phyloP scores from a whole-genome alignment of 306 rosid species.

The Cajanus cajan region DNA sequence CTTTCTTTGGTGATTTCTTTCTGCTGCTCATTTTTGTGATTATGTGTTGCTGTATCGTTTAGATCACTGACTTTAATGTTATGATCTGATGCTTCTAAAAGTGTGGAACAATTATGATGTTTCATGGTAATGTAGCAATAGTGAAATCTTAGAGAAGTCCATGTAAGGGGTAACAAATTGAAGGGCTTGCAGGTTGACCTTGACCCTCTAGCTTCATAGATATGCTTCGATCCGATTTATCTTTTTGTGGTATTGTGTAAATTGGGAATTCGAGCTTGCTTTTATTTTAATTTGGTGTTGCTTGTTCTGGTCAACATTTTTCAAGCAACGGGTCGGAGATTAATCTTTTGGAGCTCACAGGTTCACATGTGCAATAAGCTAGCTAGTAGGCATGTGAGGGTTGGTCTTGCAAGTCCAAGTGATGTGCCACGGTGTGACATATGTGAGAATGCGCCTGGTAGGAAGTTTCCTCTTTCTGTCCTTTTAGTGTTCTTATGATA shows the following conservation, averaged over 20 bases:
- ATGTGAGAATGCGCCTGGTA: slow-evolving; percentile 98
- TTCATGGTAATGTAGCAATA: slow-evolving; percentile 8
- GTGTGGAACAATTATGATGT: not conserved
- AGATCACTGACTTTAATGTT: slow-evolving; percentile 5
- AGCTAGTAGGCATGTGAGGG: slow-evolving; percentile 94
- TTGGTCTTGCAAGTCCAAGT: slow-evolving; percentile 94
- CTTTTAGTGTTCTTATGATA: not conserved
- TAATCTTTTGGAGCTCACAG: slow-evolving; percentile 44
- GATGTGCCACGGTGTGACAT: slow-evolving; percentile 91
- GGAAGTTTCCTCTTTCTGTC: not conserved
- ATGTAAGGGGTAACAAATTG: not conserved
- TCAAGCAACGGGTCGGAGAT: slow-evolving; percentile 19
- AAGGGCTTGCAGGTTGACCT: not conserved
- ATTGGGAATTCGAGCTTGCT: slow-evolving; percentile 22
- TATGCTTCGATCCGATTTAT: slow-evolving; percentile 12
- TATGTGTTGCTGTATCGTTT: not conserved
- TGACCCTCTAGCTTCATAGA: not conserved
- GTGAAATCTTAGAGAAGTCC: not conserved
- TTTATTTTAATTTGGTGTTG: slow-evolving; percentile 6
- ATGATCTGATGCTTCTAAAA: slow-evolving; percentile 1
- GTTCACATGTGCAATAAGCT: slow-evolving; percentile 97
- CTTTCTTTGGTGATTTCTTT: not conserved
- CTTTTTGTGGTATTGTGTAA: not conserved
- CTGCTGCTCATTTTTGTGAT: not conserved
- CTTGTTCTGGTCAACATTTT: slow-evolving; percentile 9